Base-by-base conservation (phyloP, 257 asterid species). In the Solanum clarkiae region DNA sequence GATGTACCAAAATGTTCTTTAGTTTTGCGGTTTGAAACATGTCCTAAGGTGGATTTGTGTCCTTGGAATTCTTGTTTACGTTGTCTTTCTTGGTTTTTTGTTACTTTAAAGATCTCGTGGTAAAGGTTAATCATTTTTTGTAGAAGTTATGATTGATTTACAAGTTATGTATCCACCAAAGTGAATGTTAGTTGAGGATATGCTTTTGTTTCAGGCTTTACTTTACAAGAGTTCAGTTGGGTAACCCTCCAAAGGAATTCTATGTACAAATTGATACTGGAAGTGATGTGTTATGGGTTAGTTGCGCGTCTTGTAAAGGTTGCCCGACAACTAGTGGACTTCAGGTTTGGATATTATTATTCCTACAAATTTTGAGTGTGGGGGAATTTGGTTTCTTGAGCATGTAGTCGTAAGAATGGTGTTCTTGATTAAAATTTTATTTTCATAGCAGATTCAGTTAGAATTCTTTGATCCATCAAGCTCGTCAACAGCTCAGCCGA, bases 231-330 rank as follows among this genome's bases (percentile, higher is more conserved):
- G 97, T 96, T 80, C 90, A 86, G 88, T 86, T 96, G 88, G 99
- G 99, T 70, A 92, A 93, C 81, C 98, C 99, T 80, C 95, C 98
- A 36, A 93, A 88, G 86, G 99, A 95, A 85, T 95, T 96, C 88
- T 96, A 89, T 87, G 99, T 96, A 81, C 99, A 96, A 90, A 95
- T 96, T 80, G 99, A 96, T 89, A 94, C 99, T 10, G 99, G 99
- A 72, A 96, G 99, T 88, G 98, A 96, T 92, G 99, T 95, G 69
- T 82, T 96, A 80, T 96, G 99, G 99, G 97, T 96, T 84, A 87
- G 97, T 87, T 96, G 99, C 88, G 88, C 82, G n/a, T 90, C 97
- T 47, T 96, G 99, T 81, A 86, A 90, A 20, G 99, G 99, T 82
- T 96, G 99, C 92, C 99, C 99, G 3, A 93, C 92, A 40, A 90